These are phyloP conservation scores for Colletotrichum sansevieriae DNA, from an alignment of 2,329 filamentous ascomycete species.

Conservation along the genomic window DNA sequence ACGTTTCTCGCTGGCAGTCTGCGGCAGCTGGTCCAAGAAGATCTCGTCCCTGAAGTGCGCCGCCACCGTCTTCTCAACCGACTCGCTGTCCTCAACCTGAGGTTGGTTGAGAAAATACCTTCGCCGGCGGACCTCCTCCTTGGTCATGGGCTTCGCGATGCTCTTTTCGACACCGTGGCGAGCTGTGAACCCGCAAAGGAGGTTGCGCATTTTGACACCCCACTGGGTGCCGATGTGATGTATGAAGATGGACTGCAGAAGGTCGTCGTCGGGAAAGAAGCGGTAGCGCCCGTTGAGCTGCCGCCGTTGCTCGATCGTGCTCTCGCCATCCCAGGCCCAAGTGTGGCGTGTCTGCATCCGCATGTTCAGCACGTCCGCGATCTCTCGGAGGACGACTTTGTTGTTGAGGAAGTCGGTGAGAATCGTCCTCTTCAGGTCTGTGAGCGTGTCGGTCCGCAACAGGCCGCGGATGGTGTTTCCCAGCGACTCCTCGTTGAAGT, in stretches of 20 bases:
- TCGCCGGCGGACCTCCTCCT: conserved; percentile 55
- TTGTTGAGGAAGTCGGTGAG: conserved; percentile 55
- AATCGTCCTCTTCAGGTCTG: conserved; percentile 56
- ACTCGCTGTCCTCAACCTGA: neutral
- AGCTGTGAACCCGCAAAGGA: conserved; percentile 45
- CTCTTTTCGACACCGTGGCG: conserved; percentile 49
- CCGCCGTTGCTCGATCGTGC: conserved; percentile 54
- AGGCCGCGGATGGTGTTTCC: conserved; percentile 54
- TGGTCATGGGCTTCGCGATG: conserved; percentile 44
- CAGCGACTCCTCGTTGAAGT: conserved; percentile 50
- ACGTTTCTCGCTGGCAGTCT: conserved; percentile 51
- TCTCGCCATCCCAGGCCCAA: conserved; percentile 55
- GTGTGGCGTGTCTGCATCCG: conserved; percentile 52
- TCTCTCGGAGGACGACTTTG: conserved; percentile 55
- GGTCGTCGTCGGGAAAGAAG: conserved; percentile 68
- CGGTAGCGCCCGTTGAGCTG: conserved; percentile 64
- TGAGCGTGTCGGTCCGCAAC: conserved; percentile 55
- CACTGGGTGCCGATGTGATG: conserved; percentile 56
- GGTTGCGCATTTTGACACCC: conserved; percentile 49
- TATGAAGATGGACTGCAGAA: conserved; percentile 57
- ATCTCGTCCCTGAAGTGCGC: conserved; percentile 58
- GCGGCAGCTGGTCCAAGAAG: conserved; percentile 69
- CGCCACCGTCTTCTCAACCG: conserved; percentile 51
- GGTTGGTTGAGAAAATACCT: conserved; percentile 56
- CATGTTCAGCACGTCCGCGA: conserved; percentile 61